Evolutionary conservation across 192 early-diverging fungal species (phyloP).

Genomic region (Pilobolus umbonatus): DNA sequence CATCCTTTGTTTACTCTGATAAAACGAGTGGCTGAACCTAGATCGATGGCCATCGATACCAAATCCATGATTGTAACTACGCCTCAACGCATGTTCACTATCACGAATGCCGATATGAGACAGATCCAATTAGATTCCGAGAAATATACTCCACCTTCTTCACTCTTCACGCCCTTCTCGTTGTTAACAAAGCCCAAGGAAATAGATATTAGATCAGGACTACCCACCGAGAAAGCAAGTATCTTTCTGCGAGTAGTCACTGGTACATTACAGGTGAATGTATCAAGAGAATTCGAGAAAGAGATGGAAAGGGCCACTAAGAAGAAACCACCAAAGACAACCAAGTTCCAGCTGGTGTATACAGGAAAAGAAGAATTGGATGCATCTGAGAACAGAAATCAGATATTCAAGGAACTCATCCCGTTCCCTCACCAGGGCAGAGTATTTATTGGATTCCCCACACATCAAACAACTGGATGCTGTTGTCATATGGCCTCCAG

Average conservation of each 20-base stretch:
- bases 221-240: slow-evolving; percentile 37
- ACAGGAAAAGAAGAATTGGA: slow-evolving; percentile 74
- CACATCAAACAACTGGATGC: slow-evolving; percentile 87
- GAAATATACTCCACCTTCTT: slow-evolving; percentile 26
- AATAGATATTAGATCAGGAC: neutral
- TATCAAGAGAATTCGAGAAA: slow-evolving; percentile 44
- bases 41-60: slow-evolving; percentile 51
- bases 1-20: slow-evolving; percentile 49
- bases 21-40: slow-evolving; percentile 61
- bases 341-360: slow-evolving; percentile 67
- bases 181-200: slow-evolving; percentile 12
- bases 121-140: slow-evolving; percentile 53
- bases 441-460: slow-evolving; percentile 88
- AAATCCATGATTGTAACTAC: slow-evolving; percentile 50
- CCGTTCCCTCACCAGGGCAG: slow-evolving; percentile 73
- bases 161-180: slow-evolving; percentile 14
- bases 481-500: slow-evolving; percentile 72
- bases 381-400: slow-evolving; percentile 50
- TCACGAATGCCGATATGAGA: slow-evolving; percentile 56
- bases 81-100: slow-evolving; percentile 66
- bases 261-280: slow-evolving; percentile 52
- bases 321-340: slow-evolving; percentile 71
- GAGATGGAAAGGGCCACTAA: slow-evolving; percentile 89
- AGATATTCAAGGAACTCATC: slow-evolving; percentile 71
- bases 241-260: slow-evolving; percentile 69